Evolutionary conservation across 2,329 filamentous ascomycete species (phyloP).

Genomic region (Cryphonectria carpinicola): DNA sequence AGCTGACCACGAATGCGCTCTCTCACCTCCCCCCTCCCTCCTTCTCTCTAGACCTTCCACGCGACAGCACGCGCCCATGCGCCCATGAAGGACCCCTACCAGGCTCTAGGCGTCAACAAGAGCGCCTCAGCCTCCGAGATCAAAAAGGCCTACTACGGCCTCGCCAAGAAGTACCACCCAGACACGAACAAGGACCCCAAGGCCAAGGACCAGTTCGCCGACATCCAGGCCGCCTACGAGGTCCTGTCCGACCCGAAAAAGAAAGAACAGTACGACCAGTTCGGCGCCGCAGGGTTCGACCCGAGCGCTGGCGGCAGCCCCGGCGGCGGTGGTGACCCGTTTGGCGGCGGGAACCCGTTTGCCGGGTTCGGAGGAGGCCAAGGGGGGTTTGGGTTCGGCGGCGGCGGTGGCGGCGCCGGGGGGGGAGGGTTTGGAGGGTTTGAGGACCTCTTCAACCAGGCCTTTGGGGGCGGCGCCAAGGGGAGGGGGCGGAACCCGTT

Average conservation of each 20-base stretch:
- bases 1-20: conserved; percentile 1
- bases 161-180: conserved; percentile 97
- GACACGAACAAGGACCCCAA: conserved; percentile 94
- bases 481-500: conserved; percentile 68
- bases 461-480: conserved; percentile 62
- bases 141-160: conserved; percentile 97
- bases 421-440: conserved; percentile 50
- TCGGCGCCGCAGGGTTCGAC: conserved; percentile 86
- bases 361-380: conserved; percentile 57
- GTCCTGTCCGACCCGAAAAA: conserved; percentile 91
- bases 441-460: conserved; percentile 91
- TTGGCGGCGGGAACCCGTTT: conserved; percentile 68
- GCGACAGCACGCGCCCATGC: conserved; percentile 56
- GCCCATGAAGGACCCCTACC: conserved; percentile 78
- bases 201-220: conserved; percentile 94
- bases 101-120: conserved; percentile 81
- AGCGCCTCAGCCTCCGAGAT: conserved; percentile 83
- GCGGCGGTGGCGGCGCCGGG: conserved; percentile 65
- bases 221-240: conserved; percentile 93
- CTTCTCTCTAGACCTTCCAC: conserved; percentile 57
- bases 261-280: conserved; percentile 88
- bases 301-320: conserved; percentile 69
- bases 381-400: conserved; percentile 70
- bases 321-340: conserved; percentile 62
- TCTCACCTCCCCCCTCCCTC: too few relatives aligned